phyloP scores from a whole-genome alignment of 164 flowering plant genomes.

The Euptelea pleiosperma region DNA sequence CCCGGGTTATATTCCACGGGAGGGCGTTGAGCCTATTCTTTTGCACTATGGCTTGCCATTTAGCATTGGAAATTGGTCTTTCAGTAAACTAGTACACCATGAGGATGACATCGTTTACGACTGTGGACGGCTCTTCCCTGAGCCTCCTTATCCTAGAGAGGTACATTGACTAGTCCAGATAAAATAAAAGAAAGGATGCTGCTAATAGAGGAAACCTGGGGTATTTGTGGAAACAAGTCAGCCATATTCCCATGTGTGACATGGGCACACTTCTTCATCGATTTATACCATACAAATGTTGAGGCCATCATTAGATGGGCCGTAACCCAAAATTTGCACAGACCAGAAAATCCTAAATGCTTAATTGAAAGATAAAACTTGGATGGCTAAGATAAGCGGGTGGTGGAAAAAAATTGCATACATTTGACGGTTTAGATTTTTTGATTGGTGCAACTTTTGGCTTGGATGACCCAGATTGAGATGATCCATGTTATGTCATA shows the following conservation, averaged over 20 bases:
- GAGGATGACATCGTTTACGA: conserved; percentile 85
- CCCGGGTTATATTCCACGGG: conserved; percentile 83
- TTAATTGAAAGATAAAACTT: not conserved
- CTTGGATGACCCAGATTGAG: no score
- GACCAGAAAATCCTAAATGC: not conserved
- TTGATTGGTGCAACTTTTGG: no score
- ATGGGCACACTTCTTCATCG: no score
- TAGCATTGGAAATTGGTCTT: conserved; percentile 93
- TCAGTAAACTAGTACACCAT: conserved; percentile 83
- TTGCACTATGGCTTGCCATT: conserved; percentile 92
- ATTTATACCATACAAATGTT: no score
- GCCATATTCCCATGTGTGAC: no score
- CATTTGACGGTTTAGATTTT: no score
- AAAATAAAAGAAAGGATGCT: not conserved
- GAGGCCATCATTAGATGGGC: no score
- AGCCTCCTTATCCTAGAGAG: conserved; percentile 98
- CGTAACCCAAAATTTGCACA: not conserved
- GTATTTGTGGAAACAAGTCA: no score
- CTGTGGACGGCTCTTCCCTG: conserved; percentile 84
- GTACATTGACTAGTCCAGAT: conserved; percentile 31
- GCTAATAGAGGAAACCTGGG: no score
- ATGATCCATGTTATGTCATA: no score
- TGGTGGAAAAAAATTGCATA: no score
- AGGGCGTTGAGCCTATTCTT: conserved; percentile 84
- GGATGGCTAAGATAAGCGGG: conserved; percentile 1